Conservation (phyloP, 78 protist species). For the Blattamonas nauphoetae region DNA sequence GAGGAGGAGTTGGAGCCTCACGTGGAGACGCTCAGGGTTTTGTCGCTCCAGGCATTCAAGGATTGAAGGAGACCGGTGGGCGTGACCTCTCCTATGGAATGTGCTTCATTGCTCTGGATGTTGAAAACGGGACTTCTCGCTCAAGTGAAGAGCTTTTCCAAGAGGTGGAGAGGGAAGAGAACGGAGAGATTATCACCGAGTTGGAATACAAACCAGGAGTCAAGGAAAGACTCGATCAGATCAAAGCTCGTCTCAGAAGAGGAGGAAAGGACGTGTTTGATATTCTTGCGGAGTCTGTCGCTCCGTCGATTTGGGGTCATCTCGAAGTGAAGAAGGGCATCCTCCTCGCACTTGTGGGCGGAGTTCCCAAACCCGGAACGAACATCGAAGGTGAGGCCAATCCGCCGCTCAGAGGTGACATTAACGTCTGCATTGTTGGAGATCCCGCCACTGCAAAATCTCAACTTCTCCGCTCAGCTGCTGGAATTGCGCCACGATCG, state of each 20-base stretch:
- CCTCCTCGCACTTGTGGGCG: constrained; percentile 88
- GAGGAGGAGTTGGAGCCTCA: constrained; percentile 11
- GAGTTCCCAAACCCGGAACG: constrained; percentile 96
- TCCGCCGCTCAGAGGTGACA: constrained; percentile 86
- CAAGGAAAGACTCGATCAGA: neutral
- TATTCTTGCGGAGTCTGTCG: neutral
- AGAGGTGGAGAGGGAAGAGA: constrained; percentile 34
- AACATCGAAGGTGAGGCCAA: constrained; percentile 46
- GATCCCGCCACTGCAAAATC: constrained; percentile 95
- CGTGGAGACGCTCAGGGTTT: neutral
- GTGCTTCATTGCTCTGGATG: constrained; percentile 68
- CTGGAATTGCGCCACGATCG: constrained; percentile 82
- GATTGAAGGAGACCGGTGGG: constrained; percentile 78
- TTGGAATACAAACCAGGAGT: neutral
- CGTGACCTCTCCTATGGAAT: constrained; percentile 78
- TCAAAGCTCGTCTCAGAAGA: neutral
- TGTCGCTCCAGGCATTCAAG: constrained; percentile 69
- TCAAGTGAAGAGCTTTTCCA: constrained; percentile 27
- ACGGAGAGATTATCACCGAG: neutral
- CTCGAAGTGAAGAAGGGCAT: constrained; percentile 83
- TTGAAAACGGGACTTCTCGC: constrained; percentile 9
- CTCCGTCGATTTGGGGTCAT: constrained; percentile 46
- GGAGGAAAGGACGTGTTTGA: neutral
- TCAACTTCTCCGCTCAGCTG: constrained; percentile 81
- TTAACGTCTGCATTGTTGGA: constrained; percentile 95